These are phyloP conservation scores for Periconia sp. DNA, from an alignment of 2,329 filamentous ascomycete genomes.

Conservation along the genomic window DNA sequence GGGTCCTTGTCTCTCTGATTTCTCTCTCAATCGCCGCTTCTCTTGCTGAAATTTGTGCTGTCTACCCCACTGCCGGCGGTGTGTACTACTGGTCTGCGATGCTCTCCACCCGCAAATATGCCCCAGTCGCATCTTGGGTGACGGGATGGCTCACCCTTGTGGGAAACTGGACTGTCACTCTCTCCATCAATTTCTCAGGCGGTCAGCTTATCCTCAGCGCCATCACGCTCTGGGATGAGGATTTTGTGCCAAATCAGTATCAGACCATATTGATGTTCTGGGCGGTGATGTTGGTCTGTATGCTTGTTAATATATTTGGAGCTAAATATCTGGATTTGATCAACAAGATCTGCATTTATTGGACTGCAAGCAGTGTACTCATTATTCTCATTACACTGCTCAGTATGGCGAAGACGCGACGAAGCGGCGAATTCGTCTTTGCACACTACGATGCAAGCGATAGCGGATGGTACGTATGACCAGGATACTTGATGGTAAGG, in stretches of 20 bases:
- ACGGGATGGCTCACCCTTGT: slow-evolving; percentile 76
- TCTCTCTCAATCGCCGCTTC: slow-evolving; percentile 72
- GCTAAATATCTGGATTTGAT: slow-evolving; percentile 69
- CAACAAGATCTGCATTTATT: slow-evolving; percentile 76
- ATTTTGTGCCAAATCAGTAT: slow-evolving; percentile 70
- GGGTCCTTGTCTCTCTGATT: slow-evolving; percentile 70
- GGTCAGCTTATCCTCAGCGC: slow-evolving; percentile 72
- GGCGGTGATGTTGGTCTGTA: slow-evolving; percentile 71
- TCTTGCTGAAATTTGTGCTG: slow-evolving; percentile 76
- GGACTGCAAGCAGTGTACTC: slow-evolving; percentile 70
- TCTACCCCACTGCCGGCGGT: slow-evolving; percentile 77
- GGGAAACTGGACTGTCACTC: slow-evolving; percentile 73
- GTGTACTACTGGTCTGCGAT: slow-evolving; percentile 75
- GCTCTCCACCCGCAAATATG: slow-evolving; percentile 69
- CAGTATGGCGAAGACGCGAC: slow-evolving; percentile 63
- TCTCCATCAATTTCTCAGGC: slow-evolving; percentile 73
- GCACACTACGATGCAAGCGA: slow-evolving; percentile 69
- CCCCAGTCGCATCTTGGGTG: slow-evolving; percentile 71
- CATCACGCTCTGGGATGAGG: slow-evolving; percentile 72
- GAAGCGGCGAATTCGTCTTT: slow-evolving; percentile 70
- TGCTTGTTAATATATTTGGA: slow-evolving; percentile 68
- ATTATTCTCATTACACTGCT: slow-evolving; percentile 73
- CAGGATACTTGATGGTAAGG: neutral
- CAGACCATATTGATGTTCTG: slow-evolving; percentile 76
- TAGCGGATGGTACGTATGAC: slow-evolving; percentile 63